These are phyloP conservation scores for Podaxis sp. DNA, from an alignment of 768 basidiomycete species.

Conservation along the genomic window DNA sequence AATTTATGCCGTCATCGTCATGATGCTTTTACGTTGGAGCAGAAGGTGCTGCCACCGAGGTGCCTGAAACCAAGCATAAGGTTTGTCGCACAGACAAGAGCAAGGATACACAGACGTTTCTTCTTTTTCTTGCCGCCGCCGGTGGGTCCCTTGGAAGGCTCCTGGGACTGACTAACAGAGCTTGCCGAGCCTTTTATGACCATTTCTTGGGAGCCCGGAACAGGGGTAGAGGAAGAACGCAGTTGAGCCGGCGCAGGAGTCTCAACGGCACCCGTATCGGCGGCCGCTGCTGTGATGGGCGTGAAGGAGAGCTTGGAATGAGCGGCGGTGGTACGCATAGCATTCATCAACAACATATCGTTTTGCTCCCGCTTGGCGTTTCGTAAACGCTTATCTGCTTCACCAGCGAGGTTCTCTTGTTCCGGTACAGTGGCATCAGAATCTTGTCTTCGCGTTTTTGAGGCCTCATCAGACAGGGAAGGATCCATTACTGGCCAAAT, in stretches of 20 bases:
- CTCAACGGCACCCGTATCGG: slow-evolving; percentile 23
- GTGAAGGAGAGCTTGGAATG: slow-evolving; percentile 57
- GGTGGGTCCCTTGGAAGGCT: slow-evolving; percentile 40
- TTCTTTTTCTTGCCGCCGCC: slow-evolving; percentile 69
- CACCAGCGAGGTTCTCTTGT: slow-evolving; percentile 9
- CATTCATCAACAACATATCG: slow-evolving; percentile 62
- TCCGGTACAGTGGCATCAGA: slow-evolving; percentile 8
- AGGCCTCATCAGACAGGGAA: slow-evolving; percentile 24
- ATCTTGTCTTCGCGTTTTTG: slow-evolving; percentile 11
- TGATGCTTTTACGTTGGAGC: slow-evolving; percentile 21
- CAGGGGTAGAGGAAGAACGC: slow-evolving; percentile 38
- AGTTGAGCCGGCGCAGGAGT: slow-evolving; percentile 27
- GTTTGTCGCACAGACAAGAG: slow-evolving; percentile 1
- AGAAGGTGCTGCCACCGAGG: slow-evolving; percentile 30
- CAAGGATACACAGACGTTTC: slow-evolving; percentile 50
- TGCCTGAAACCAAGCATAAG: slow-evolving; percentile 23
- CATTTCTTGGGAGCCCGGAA: slow-evolving; percentile 28
- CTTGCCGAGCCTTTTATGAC: slow-evolving; percentile 30
- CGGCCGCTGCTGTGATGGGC: slow-evolving; percentile 27
- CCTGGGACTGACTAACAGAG: slow-evolving; percentile 32
- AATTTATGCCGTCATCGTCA: not conserved
- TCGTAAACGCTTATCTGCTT: slow-evolving; percentile 19
- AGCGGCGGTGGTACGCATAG: slow-evolving; percentile 74
- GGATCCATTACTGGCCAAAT: slow-evolving; percentile 78
- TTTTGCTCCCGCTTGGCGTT: slow-evolving; percentile 60